Conservation (phyloP, 2,329 filamentous ascomycete genomes). For the Paracorniculantispora psalliotae region DNA sequence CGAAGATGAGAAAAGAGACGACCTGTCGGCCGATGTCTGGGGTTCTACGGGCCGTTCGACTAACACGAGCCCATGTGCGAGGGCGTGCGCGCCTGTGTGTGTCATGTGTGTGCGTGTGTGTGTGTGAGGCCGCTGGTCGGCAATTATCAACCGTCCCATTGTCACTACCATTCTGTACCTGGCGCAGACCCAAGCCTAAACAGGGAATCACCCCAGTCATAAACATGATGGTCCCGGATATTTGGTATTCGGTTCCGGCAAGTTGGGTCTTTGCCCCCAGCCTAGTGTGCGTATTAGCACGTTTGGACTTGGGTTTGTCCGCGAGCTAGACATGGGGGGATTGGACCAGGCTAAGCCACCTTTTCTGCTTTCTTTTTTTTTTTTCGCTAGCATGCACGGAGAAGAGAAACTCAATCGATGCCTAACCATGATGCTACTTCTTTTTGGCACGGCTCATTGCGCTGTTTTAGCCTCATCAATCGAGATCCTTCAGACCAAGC, state of each 20-base stretch:
- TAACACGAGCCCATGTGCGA: background rate
- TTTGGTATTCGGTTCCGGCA: slow-evolving; percentile 9
- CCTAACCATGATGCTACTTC: background rate
- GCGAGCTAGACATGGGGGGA: slow-evolving; percentile 3
- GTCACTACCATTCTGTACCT: background rate
- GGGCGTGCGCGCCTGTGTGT: background rate
- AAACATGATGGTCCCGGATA: background rate
- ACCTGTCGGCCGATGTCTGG: background rate
- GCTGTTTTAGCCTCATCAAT: too few species aligned
- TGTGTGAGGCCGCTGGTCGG: background rate
- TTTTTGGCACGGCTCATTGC: background rate
- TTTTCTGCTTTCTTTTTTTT: background rate
- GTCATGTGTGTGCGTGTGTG: too few species aligned
- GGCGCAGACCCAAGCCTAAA: background rate
- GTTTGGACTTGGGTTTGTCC: background rate
- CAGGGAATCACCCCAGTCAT: background rate
- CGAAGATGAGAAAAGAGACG: background rate
- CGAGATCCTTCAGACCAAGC: too few species aligned
- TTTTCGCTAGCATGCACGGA: background rate
- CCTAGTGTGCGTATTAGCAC: slow-evolving; percentile 4
- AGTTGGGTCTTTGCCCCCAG: background rate
- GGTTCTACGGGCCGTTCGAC: background rate
- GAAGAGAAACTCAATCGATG: background rate
- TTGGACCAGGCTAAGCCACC: background rate
- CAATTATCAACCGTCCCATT: background rate